These are phyloP conservation scores for Hordeum pubiflorum DNA, from an alignment of 202 grass and related monocot species.

Conservation along the genomic window DNA sequence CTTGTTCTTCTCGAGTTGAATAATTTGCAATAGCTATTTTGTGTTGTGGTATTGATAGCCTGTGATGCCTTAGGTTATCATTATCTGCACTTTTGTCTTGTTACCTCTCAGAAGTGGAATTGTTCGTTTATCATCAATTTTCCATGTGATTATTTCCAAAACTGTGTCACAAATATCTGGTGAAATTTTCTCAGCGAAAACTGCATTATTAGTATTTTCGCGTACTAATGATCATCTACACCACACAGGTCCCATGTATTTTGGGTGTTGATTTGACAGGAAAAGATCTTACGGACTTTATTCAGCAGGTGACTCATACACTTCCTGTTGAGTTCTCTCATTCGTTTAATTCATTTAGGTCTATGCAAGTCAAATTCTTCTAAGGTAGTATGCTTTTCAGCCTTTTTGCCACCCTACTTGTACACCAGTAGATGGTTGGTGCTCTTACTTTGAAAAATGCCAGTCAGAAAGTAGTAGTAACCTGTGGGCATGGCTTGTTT, in stretches of 20 bases:
- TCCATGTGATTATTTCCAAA: neutral
- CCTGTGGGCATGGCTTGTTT: neutral
- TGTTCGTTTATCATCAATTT: neutral
- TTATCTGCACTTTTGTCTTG: conserved; percentile 2
- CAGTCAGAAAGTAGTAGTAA: neutral
- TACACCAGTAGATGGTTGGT: neutral
- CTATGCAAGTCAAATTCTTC: neutral
- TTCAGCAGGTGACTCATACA: conserved; percentile 59
- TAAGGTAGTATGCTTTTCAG: neutral
- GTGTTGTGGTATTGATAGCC: neutral
- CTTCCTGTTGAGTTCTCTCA: neutral
- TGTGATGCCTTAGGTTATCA: neutral
- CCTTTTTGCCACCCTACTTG: neutral
- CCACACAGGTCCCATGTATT: conserved; percentile 82
- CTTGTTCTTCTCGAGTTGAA: neutral
- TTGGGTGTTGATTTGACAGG: conserved; percentile 75
- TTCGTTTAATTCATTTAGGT: neutral
- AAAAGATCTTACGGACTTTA: conserved; percentile 87
- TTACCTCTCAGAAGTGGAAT: neutral
- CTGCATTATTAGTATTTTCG: neutral
- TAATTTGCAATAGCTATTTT: neutral
- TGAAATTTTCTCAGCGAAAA: neutral
- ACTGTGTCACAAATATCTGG: neutral
- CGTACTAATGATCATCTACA: conserved; percentile 15
- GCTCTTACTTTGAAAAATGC: neutral